A percentile compares a stretch with the other conserved stretches of the same genome.
Evolutionary conservation across 2,329 filamentous ascomycete genomes (phyloP).

Genomic region (Cordyceps pruinosa): DNA sequence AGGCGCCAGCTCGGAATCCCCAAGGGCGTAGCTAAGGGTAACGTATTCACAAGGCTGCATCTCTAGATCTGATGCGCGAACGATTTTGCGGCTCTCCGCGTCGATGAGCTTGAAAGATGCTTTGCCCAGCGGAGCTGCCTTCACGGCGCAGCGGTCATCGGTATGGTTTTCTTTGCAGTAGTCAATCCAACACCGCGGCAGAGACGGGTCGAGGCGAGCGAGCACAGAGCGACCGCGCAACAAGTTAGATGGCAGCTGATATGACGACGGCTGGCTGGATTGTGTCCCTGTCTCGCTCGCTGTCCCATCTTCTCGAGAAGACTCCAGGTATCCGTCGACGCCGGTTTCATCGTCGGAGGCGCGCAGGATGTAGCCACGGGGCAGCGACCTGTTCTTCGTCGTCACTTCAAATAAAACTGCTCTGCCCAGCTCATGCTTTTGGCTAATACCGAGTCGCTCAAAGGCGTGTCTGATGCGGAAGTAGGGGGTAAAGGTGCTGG

Average conservation of each 20-base stretch:
- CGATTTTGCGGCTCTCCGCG: slow-evolving; percentile 22
- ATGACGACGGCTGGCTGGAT: background rate
- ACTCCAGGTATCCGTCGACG: slow-evolving; percentile 19
- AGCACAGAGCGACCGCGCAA: slow-evolving; percentile 28
- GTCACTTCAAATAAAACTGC: slow-evolving; percentile 31
- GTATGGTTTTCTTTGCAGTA: slow-evolving; percentile 27
- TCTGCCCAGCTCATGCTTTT: slow-evolving; percentile 30
- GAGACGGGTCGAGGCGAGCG: slow-evolving; percentile 22
- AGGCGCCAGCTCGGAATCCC: background rate
- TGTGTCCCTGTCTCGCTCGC: background rate
- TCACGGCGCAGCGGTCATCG: slow-evolving; percentile 19
- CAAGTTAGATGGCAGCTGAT: background rate
- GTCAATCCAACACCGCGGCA: slow-evolving; percentile 29
- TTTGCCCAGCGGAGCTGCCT: background rate
- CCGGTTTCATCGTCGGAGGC: slow-evolving; percentile 21
- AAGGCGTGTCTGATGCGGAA: slow-evolving; percentile 32
- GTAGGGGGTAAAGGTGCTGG: slow-evolving; percentile 31
- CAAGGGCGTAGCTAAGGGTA: slow-evolving; percentile 29
- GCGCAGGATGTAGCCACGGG: slow-evolving; percentile 31
- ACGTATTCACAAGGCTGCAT: slow-evolving; percentile 23
- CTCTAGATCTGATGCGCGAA: slow-evolving; percentile 24
- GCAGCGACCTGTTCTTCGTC: slow-evolving; percentile 29
- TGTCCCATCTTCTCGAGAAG: slow-evolving; percentile 7
- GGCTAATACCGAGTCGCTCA: slow-evolving; percentile 29
- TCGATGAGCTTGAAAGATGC: slow-evolving; percentile 28